Evolutionary conservation across 352 stramenopile species (phyloP).

Genomic region (Phytophthora fragariaefolia): DNA sequence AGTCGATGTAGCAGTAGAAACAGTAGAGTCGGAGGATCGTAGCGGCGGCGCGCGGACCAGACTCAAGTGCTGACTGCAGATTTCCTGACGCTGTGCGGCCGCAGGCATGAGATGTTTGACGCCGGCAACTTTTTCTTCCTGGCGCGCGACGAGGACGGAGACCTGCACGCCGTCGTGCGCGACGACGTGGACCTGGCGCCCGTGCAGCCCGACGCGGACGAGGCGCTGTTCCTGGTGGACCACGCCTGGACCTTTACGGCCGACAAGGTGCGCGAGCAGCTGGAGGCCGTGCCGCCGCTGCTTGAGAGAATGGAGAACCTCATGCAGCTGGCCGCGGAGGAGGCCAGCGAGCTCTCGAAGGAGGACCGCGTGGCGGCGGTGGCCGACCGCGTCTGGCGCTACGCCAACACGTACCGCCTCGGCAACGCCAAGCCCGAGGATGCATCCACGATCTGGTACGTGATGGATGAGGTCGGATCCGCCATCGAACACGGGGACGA

Average conservation of each 20-base stretch:
- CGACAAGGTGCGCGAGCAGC: conserved; percentile 45
- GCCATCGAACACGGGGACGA: conserved; percentile 54
- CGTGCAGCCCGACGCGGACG: conserved; percentile 45
- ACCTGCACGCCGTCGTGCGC: conserved; percentile 52
- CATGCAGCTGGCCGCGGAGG: conserved; percentile 44
- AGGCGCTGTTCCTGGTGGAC: conserved; percentile 58
- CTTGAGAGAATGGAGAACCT: conserved; percentile 57
- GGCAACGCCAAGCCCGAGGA: conserved; percentile 52
- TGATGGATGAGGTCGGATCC: conserved; percentile 67
- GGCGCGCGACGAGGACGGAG: conserved; percentile 51
- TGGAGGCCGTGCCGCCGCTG: conserved; percentile 40
- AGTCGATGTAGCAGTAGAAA: too few relatives aligned
- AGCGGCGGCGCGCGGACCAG: neutral
- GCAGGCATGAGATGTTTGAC: conserved; percentile 56
- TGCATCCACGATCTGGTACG: conserved; percentile 57
- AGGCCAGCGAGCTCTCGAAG: conserved; percentile 21
- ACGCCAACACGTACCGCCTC: conserved; percentile 58
- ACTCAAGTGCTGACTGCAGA: conserved; percentile 11
- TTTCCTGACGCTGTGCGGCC: conserved; percentile 10
- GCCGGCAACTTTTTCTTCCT: conserved; percentile 57
- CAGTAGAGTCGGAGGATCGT: too few relatives aligned
- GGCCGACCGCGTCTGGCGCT: conserved; percentile 49
- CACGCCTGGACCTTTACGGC: conserved; percentile 64
- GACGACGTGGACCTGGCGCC: conserved; percentile 49
- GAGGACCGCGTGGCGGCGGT: conserved; percentile 39